Evolutionary conservation across 2,329 filamentous ascomycete species (phyloP).

Genomic region (Phialophora macrospora): DNA sequence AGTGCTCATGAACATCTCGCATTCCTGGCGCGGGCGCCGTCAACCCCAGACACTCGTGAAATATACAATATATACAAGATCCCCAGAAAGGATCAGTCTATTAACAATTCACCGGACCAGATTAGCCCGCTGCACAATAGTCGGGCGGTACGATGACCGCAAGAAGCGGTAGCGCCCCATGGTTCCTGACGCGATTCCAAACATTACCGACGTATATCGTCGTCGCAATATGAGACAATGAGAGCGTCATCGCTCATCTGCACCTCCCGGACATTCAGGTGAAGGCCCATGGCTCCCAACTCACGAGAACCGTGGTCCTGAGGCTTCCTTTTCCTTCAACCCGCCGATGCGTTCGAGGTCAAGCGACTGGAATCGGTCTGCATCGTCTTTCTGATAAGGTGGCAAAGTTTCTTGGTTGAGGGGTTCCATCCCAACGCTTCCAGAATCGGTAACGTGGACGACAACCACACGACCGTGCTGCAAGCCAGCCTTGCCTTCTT

Average conservation of each 20-base stretch:
- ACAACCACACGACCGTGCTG: conserved; percentile 85
- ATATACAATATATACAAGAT: conserved; percentile 35
- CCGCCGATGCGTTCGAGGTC: conserved; percentile 95
- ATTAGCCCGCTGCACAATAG: conserved; percentile 22
- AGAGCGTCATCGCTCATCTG: background rate
- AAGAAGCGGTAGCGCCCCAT: background rate
- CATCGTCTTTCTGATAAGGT: conserved; percentile 82
- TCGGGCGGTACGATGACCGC: conserved; percentile 15
- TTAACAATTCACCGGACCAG: conserved; percentile 20
- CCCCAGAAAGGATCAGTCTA: conserved; percentile 13
- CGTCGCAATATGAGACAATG: background rate
- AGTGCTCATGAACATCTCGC: conserved; percentile 5
- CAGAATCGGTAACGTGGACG: conserved; percentile 85
- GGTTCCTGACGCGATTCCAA: background rate
- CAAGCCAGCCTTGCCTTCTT: conserved; percentile 73
- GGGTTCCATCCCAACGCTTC: conserved; percentile 84
- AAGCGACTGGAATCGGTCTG: conserved; percentile 84
- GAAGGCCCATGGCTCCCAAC: background rate
- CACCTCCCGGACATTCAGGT: background rate
- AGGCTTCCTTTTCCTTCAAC: conserved; percentile 79
- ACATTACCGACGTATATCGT: background rate
- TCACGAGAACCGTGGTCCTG: conserved; percentile 29
- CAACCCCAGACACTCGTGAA: conserved; percentile 11
- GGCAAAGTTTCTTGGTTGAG: conserved; percentile 74
- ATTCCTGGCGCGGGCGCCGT: conserved; percentile 16